Base-by-base conservation (phyloP, 257 asterid species). In the Plantago elongata region DNA sequence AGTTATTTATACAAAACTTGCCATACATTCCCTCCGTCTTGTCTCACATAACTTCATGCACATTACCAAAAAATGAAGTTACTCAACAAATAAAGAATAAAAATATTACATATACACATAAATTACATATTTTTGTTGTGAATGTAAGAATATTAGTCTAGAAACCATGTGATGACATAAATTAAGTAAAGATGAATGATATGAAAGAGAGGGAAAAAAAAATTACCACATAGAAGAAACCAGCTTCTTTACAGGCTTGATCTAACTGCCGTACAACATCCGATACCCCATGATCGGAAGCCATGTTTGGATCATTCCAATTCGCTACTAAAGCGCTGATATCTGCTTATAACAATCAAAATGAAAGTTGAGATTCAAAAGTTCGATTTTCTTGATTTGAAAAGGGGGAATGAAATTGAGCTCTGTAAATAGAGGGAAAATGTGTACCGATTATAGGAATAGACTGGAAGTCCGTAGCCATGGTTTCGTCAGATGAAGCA, bases 391-490 rank as follows among this genome's bases (percentile, higher is more conserved):
- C 51, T 42, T 30, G 18, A 38, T 17, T 57, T 57, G 29, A 42
- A 43, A 16, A 13, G 15, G 29, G 17, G 27, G 34, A 58, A 11
- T 13, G 50, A 14, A 56, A 13, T 13, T 8, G 46, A 55, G 13
- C 7, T 30, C 5, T 13, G 18, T 14, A 43, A 6, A 16, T 30
- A 40, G 42, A 22, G 27, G 27, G 27, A 22, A 22, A 22, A 22
- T 22, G 45, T 30, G 40, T 69, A 92, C 97, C 99, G 63, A 92
- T 83, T 51, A 92, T 1, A 63, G 96, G 96, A 69, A 92, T 83
- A 27, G 81, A 83, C 72, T 81, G 76, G 91, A 89, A 92, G 76
- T 81, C 83, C 51, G 96, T 84, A 4, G 96, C 86, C 97, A 89
- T 89, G 83, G 77, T 50, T n/a, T 17, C 11, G 16, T 50, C 27